Percentiles rank a stretch among this genome's conserved stretches.
Conservation (phyloP, 2,329 filamentous ascomycete species). For the Ophiostoma perfectum region DNA sequence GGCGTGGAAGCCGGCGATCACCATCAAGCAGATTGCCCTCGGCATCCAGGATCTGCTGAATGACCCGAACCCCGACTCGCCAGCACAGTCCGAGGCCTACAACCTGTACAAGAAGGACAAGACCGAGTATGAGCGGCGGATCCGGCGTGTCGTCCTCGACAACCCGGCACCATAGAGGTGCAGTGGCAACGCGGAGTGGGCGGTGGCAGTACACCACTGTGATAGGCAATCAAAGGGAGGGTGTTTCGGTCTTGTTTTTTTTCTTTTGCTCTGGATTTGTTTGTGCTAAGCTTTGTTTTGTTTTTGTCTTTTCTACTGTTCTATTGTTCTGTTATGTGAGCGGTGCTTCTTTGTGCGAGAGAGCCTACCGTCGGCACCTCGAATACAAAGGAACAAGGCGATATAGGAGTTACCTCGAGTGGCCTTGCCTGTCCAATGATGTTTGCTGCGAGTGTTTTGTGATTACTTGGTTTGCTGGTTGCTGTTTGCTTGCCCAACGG, state of each 20-base stretch:
- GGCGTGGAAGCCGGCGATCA: slow-evolving; percentile 97
- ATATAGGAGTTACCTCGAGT: slow-evolving; percentile 17
- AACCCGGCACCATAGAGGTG: slow-evolving; percentile 66
- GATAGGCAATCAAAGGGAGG: too few relatives aligned
- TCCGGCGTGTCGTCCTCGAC: slow-evolving; percentile 80
- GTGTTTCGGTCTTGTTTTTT: neutral
- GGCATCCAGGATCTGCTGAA: slow-evolving; percentile 94
- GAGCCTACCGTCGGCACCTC: neutral
- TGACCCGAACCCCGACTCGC: slow-evolving; percentile 94
- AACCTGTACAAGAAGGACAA: slow-evolving; percentile 92
- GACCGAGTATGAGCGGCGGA: slow-evolving; percentile 78
- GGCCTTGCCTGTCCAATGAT: neutral
- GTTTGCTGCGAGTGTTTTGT: neutral
- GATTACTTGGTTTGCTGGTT: neutral
- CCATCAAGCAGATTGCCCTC: slow-evolving; percentile 93
- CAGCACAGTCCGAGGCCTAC: slow-evolving; percentile 94
- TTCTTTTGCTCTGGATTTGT: neutral
- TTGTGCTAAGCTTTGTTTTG: neutral
- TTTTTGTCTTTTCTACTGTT: neutral
- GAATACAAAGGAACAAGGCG: slow-evolving; percentile 16
- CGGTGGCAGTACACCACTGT: too few relatives aligned
- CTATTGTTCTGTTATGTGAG: slow-evolving; percentile 1
- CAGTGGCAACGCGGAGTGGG: too few relatives aligned
- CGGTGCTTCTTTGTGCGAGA: neutral
- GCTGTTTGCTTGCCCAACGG: neutral